Percentiles rank a stretch among this genome's conserved stretches.
These are phyloP conservation scores for Thielaviopsis cerberus DNA, from an alignment of 2,329 filamentous ascomycete species.

Conservation along the genomic window DNA sequence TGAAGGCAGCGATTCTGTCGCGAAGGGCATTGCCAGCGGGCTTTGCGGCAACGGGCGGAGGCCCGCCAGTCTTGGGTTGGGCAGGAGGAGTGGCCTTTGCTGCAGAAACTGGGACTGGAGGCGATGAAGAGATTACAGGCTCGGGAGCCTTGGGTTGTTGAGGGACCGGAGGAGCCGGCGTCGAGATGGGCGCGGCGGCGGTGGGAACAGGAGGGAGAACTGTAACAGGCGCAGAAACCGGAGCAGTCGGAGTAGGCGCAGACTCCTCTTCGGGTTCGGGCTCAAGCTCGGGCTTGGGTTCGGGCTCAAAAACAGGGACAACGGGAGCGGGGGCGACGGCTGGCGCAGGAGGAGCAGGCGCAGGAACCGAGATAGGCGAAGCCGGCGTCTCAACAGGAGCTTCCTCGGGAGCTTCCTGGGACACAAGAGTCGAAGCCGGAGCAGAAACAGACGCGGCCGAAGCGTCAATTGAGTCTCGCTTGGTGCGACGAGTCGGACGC, in stretches of 20 bases:
- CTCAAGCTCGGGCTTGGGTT: background rate
- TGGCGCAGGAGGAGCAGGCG: conserved; percentile 11
- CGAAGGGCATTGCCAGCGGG: conserved; percentile 63
- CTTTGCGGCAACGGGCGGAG: conserved; percentile 55
- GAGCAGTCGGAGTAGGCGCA: background rate
- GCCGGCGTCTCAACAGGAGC: conserved; percentile 9
- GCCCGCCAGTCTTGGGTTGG: conserved; percentile 29
- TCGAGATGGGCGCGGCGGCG: conserved; percentile 16
- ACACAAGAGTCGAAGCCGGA: conserved; percentile 18
- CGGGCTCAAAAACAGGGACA: background rate
- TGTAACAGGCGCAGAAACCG: background rate
- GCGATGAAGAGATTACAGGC: conserved; percentile 19
- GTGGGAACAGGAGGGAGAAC: conserved; percentile 6
- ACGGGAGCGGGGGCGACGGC: conserved; percentile 15
- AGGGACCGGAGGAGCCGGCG: conserved; percentile 16
- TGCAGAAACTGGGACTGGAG: conserved; percentile 18
- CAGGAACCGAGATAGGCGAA: background rate
- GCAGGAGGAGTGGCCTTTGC: conserved; percentile 16
- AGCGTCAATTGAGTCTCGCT: conserved; percentile 34
- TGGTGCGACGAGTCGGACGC: conserved; percentile 58
- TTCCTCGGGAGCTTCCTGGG: conserved; percentile 3
- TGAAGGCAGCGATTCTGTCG: conserved; percentile 93
- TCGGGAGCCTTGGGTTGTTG: conserved; percentile 16
- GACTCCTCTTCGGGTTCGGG: background rate
- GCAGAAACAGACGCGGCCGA: conserved; percentile 21